Evolutionary conservation across 2,329 filamentous ascomycete genomes (phyloP), one percentile per base, ranked within the genome.

Genomic region (Fusarium sp.): DNA sequence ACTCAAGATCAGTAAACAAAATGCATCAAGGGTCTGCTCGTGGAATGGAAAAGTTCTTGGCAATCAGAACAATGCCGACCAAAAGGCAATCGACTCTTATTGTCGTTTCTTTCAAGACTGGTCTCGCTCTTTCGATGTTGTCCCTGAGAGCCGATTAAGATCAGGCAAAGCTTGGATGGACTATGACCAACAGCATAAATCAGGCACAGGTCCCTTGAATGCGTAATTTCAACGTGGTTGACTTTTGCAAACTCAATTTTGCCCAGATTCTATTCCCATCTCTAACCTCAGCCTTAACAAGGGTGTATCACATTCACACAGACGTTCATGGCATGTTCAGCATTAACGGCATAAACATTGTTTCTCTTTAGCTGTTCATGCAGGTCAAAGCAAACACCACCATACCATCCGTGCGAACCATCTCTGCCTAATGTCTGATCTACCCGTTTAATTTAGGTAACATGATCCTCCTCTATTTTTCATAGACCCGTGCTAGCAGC

Each of bases 301-400:
- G 27, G 37, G 41, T 42, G 31, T 29, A 33, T n/a, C 46, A 33
- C 39, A 29, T 48, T n/a, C 37, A 37, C 25, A 38, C 52, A 38
- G 27, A n/a, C 48, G 39, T 44, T 55, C 37, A 66, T 29, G 29
- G 16, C 21, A 44, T n/a, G 46, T 38, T 49, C 41, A 31, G 21
- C 37, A 29, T 49, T 49, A 44, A 27, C 63, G 48, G 52, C 61
- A 51, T 27, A 37, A 52, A 62, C 46, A 62, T 29, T 39, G 55
- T 38, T 55, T 62, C 18, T n/a, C 45, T 59, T 59, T 52, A 41
- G 52, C 44, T 66, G 39, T 33, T 67, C 15, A 67, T 61, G 29
- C 48, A 31, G 63, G 65, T 41, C 57, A 23, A n/a, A 68, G 44
- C 23, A 63, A 21, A 48, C 49, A 63, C 41, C 33, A 41, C 33